Base-by-base conservation (phyloP, 2,329 filamentous ascomycete species). In the Aspergillus sp. region DNA sequence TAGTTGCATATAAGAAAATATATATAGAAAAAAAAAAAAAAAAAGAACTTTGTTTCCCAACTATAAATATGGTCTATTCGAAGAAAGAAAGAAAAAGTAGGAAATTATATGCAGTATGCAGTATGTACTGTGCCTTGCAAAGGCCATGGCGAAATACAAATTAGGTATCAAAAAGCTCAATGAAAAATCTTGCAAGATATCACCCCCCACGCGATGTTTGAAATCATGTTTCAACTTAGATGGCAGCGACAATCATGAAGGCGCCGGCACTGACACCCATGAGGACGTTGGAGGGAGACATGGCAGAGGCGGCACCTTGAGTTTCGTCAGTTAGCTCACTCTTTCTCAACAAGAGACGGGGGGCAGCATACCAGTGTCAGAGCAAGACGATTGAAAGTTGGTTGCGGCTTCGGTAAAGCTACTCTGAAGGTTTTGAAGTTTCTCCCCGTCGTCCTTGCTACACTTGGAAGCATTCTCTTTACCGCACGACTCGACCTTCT, bases 211-310 rank as follows among this genome's bases (percentile, higher is more conserved):
- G 9, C 9, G 3, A 23, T 37, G 15, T 6, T 37, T 37, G 15
- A 12, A 12, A 23, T 27, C 44, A 46, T 27, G 7, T 31, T 17
- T 49, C 15, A 31, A 15, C 41, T 23, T 50, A 48, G 19, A 48
- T n/a, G 27, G 47, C 37, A 19, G 35, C 53, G 14, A 56, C 4
- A 27, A 44, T 5, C 45, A 47, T 45, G 35, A 53, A 17, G 6
- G 33, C 55, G 33, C 49, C 55, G 15, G 55, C 55, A 49, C 33
- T 37, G 21, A 57, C 55, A 49, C 33, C 43, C n/a, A 57, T 35
- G 37, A 46, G n/a, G 19, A 31, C 27, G n/a, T 35, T 56, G 39
- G 54, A 44, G 2, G 27, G 25, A 21, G 50, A 49, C 7, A 54
- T 19, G 17, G 33, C 43, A 21, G 50, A 50, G 45, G 23, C 50